These are phyloP conservation scores for Colletotrichum karsti DNA, from an alignment of 2,329 filamentous ascomycete species.

Conservation along the genomic window DNA sequence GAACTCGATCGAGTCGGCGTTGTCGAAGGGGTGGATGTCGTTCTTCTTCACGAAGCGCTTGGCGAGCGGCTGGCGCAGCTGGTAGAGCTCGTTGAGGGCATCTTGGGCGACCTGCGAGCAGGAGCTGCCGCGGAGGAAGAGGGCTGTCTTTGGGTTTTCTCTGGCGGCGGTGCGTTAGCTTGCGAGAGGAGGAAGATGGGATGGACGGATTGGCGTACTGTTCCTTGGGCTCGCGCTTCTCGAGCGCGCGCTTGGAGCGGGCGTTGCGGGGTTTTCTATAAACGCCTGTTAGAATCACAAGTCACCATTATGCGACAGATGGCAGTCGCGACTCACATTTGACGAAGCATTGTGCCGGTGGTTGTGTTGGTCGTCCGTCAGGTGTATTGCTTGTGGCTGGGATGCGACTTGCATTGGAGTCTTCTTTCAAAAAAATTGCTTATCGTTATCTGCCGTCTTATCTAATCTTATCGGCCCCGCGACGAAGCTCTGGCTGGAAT, in stretches of 20 bases:
- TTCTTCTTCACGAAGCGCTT: slow-evolving; percentile 99
- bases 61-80: slow-evolving; percentile 83
- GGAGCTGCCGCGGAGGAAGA: slow-evolving; percentile 88
- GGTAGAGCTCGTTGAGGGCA: slow-evolving; percentile 84
- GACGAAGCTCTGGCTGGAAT: no score
- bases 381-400: slow-evolving; percentile 25
- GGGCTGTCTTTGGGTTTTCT: slow-evolving; percentile 89
- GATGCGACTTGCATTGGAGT: slow-evolving; percentile 10
- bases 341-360: slow-evolving; percentile 52
- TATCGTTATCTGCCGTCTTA: slow-evolving; percentile 3
- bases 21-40: slow-evolving; percentile 92
- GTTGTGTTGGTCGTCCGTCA: slow-evolving; percentile 24
- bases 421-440: slow-evolving; percentile 27
- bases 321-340: slow-evolving; percentile 48
- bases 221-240: slow-evolving; percentile 89
- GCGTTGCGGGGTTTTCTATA: slow-evolving; percentile 72
- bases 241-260: slow-evolving; percentile 93
- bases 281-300: neutral
- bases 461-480: slow-evolving; percentile 21
- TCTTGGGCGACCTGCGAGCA: slow-evolving; percentile 86
- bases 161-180: neutral
- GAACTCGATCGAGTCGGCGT: slow-evolving; percentile 88
- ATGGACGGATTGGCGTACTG: slow-evolving; percentile 46
- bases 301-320: neutral
- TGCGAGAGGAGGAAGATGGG: neutral